Base-by-base conservation (phyloP, 2,329 filamentous ascomycete species). In the Fusarium hostae region DNA sequence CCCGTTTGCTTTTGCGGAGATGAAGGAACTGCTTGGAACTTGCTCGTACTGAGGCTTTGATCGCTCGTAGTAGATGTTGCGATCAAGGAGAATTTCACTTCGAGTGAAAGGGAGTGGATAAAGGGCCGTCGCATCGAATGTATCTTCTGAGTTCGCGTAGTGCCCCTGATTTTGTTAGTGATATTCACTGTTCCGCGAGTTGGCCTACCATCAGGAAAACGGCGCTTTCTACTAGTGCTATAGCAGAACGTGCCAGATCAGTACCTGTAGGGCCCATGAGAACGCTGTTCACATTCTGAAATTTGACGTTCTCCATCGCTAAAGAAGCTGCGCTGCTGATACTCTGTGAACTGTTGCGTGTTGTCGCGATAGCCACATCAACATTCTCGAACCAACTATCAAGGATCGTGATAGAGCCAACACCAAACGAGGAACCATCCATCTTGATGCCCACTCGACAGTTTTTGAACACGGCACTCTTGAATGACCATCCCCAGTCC, bases 401-500 rank as follows among this genome's bases (percentile, higher is more conserved):
- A 48, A 95, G 83, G 35, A 97, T 81, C 39, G 93, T 85, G 28
- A 95, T 88, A 1, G 93, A 95, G 40, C 93, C 92, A 30, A 95
- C 92, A 16, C 87, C 88, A 18, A 70, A 55, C 5, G 75, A 71
- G 74, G 89, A 82, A 56, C 83, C 81, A 55, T 84, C 86, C 85
- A 94, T 91, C 77, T 93, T 90, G 63, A 94, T 84, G 16, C 91
- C 92, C 35, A 92, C 84, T 13, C 82, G 82, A 76, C 90, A 92
- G 76, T 91, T 85, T 76, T 88, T 86, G 79, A 93, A 88, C 30
- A 81, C 83, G 24, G 92, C 78, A 26, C 87, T 89, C 80, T 92
- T 91, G 83, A 92, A 92, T 9, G 89, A 91, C 90, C 91, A 94
- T 3, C 89, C 87, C 92, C 92, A 94, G 78, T 92, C 88, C 92